phyloP scores from a whole-genome alignment of 2,329 filamentous ascomycete species.

The Coniochaeta sp. region DNA sequence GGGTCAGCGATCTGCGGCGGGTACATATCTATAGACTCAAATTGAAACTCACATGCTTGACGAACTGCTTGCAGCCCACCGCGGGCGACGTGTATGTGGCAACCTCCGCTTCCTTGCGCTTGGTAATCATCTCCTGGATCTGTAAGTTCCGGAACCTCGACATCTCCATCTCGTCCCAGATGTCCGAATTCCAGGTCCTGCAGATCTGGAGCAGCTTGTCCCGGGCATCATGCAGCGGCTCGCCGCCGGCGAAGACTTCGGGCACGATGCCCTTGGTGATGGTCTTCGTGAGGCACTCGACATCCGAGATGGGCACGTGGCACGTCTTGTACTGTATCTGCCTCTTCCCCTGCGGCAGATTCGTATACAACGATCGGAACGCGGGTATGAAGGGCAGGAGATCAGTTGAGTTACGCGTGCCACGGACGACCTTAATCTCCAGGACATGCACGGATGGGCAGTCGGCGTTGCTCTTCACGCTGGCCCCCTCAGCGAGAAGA shows the following conservation, averaged over 20 bases:
- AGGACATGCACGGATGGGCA: conserved; percentile 69
- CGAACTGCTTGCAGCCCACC: conserved; percentile 65
- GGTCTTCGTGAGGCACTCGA: conserved; percentile 79
- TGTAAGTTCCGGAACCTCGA: conserved; percentile 73
- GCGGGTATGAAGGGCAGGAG: conserved; percentile 72
- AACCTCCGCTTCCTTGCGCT: conserved; percentile 56
- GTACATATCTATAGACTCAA: background rate
- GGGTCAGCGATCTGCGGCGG: background rate
- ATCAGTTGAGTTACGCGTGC: conserved; percentile 72
- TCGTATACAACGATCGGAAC: conserved; percentile 61
- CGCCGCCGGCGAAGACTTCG: conserved; percentile 48
- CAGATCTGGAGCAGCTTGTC: conserved; percentile 63
- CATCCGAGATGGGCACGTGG: conserved; percentile 65
- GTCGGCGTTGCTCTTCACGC: conserved; percentile 45
- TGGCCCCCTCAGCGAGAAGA: conserved; percentile 68
- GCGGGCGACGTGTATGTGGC: conserved; percentile 59
- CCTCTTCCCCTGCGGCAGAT: conserved; percentile 57
- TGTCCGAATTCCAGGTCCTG: conserved; percentile 62
- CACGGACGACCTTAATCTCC: conserved; percentile 63
- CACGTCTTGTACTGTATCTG: conserved; percentile 62
- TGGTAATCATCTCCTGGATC: conserved; percentile 71
- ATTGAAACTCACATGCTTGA: conserved; percentile 78
- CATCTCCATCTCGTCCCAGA: conserved; percentile 83
- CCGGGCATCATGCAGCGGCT: conserved; percentile 47
- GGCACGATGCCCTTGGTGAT: conserved; percentile 51